These are phyloP conservation scores for Eucalyptus grandis DNA, from an alignment of 345 rosid species.

Conservation along the genomic window DNA sequence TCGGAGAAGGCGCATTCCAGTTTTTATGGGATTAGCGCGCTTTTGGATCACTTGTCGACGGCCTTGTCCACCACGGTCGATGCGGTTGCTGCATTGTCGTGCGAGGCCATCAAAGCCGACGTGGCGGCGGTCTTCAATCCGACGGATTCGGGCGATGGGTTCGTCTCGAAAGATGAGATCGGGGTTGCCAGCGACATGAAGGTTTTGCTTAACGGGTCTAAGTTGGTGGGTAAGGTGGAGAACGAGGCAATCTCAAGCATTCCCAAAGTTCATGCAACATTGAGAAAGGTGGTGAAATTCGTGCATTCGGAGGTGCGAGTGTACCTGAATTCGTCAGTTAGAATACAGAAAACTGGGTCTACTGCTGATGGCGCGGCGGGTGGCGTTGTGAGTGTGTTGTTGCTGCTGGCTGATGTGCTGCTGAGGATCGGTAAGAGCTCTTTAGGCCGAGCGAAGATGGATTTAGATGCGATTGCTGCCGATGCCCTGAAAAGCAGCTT, in stretches of 20 bases:
- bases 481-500: constrained; percentile 22
- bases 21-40: constrained; percentile 35
- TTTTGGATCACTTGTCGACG: constrained; percentile 45
- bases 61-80: constrained; percentile 35
- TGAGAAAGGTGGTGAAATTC: constrained; percentile 43
- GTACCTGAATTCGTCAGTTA: constrained; percentile 36
- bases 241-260: constrained; percentile 28
- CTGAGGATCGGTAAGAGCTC: constrained; percentile 46
- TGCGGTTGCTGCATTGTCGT: constrained; percentile 61
- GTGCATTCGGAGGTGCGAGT: constrained; percentile 40
- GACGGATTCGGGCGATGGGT: constrained; percentile 64
- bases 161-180: constrained; percentile 44
- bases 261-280: constrained; percentile 43
- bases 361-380: not conserved
- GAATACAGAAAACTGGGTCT: constrained; percentile 12
- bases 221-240: constrained; percentile 29
- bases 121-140: constrained; percentile 30
- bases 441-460: constrained; percentile 24
- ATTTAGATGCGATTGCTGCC: constrained; percentile 15
- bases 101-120: constrained; percentile 51
- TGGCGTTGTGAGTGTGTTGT: constrained; percentile 13
- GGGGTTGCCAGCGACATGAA: constrained; percentile 64
- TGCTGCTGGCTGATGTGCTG: constrained; percentile 23
- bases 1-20: constrained; percentile 15
- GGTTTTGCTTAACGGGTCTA: constrained; percentile 63